phyloP scores from a whole-genome alignment of 2,329 filamentous ascomycete species.

The Neocatenulostroma microsporum region DNA sequence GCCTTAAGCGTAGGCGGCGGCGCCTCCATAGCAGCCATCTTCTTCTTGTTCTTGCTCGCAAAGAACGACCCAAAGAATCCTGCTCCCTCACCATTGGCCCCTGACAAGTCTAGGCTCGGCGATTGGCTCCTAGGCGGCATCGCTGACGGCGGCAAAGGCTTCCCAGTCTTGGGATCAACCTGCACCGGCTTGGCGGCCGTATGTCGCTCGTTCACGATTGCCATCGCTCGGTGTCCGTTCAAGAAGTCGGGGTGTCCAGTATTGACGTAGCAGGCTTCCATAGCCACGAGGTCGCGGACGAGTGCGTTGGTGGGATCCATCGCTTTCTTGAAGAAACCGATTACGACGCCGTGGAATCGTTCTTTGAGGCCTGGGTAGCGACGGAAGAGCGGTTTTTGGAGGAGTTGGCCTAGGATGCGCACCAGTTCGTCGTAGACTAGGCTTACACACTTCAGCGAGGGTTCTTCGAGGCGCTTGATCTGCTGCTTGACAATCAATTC shows the following conservation, averaged over 20 bases:
- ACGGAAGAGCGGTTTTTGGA: constrained; percentile 82
- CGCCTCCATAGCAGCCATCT: constrained; percentile 98
- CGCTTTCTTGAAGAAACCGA: constrained; percentile 92
- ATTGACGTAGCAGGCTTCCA: constrained; percentile 98
- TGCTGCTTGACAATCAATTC: constrained; percentile 98
- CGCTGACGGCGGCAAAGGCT: constrained; percentile 63
- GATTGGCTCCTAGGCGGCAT: constrained; percentile 58
- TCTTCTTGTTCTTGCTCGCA: constrained; percentile 99
- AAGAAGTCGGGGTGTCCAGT: constrained; percentile 97
- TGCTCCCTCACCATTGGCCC: constrained; percentile 39
- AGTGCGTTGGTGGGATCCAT: constrained; percentile 99
- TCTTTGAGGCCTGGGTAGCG: constrained; percentile 93
- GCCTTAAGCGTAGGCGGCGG: constrained; percentile 90
- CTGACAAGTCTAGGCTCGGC: constrained; percentile 58
- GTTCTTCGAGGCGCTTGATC: constrained; percentile 92
- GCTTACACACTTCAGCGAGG: constrained; percentile 93
- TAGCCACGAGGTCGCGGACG: constrained; percentile 81
- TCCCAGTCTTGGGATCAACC: constrained; percentile 97
- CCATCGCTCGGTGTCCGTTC: constrained; percentile 95
- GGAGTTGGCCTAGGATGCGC: constrained; percentile 82
- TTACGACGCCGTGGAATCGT: constrained; percentile 89
- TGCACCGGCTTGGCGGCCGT: constrained; percentile 76
- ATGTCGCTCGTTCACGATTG: constrained; percentile 91
- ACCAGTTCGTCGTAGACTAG: constrained; percentile 96
- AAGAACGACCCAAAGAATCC: constrained; percentile 99